Base-by-base conservation (phyloP, 495 filamentous ascomycete genomes). In the Extremus antarcticus region DNA sequence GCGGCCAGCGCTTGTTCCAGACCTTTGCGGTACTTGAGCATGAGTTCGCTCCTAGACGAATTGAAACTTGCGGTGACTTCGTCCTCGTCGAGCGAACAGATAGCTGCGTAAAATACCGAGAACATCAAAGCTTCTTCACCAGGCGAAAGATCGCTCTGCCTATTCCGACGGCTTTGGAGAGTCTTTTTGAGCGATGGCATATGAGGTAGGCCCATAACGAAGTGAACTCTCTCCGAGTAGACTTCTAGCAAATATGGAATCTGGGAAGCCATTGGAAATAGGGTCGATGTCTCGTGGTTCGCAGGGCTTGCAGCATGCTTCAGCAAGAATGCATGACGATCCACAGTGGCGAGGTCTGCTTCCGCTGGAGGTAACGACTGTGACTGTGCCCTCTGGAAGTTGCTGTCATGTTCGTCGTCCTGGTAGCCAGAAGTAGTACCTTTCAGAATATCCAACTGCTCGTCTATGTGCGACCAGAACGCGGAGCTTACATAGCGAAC, bases 91-190 rank as follows among this genome's bases (percentile, higher is more conserved):
- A 81, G 75, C 0, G 78, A 82, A 0, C 69, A 73, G 11, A 82
- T 63, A 1, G 81, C 73, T 0, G 78, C 73, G 61, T 81, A 83
- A 61, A 80, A 83, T 3, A 83, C 78, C 0, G 78, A 69, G 62
- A 82, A 81, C 63, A 82, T 66, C 43, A 84, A 62, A 13, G 80
- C 78, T 57, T 84, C 76, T 47, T 79, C 72, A 23, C 70, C 63
- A 4, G 72, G 69, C 0, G 71, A 68, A 0, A 75, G 58, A 53
- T 47, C 21, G 69, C 61, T 50, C 65, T 60, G 20, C 69, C 63
- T 39, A 2, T 65, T 63, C 9, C 70, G 68, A 17, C 68, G 58
- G 39, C 70, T 63, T 3, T 70, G 69, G 10, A 76, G 59, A 57
- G 80, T 71, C 48, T 75, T 73, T 7, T 51, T 68, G 9, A 79